phyloP scores from a whole-genome alignment of 371 early-diverging fungal genomes.

The Lichtheimia hyalospora region DNA sequence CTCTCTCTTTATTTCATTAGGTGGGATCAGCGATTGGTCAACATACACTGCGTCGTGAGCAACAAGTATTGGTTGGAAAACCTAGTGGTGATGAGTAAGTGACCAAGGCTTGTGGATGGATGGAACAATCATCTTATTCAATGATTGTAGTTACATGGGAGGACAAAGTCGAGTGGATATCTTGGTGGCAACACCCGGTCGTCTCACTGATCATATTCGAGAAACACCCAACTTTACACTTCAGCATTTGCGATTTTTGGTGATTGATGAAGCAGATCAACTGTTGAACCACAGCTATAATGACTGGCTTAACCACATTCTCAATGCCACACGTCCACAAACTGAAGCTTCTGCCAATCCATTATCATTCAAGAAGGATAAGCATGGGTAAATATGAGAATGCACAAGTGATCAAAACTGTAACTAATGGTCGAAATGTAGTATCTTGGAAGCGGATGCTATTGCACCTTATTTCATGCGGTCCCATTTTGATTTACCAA shows the following conservation, averaged over 20 bases:
- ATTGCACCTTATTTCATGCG: constrained; percentile 55
- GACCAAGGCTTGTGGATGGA: no score
- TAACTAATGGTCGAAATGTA: constrained; percentile 4
- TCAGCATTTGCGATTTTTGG: constrained; percentile 85
- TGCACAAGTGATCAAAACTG: background rate
- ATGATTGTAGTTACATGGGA: constrained; percentile 34
- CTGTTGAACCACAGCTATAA: constrained; percentile 87
- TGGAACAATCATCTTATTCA: no score
- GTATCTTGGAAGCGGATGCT: constrained; percentile 54
- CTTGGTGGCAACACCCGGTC: constrained; percentile 94
- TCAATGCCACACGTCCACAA: constrained; percentile 70
- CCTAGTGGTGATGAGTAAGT: constrained; percentile 15
- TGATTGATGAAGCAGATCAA: constrained; percentile 97
- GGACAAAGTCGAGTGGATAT: constrained; percentile 84
- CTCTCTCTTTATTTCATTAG: constrained; percentile 10
- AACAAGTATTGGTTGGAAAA: constrained; percentile 63
- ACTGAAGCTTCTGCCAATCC: background rate
- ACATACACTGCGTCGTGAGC: constrained; percentile 79
- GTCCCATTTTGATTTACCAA: constrained; percentile 43
- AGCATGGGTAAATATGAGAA: constrained; percentile 21
- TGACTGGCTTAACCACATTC: constrained; percentile 89
- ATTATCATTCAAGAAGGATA: constrained; percentile 26
- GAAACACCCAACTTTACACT: constrained; percentile 88
- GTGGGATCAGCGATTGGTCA: constrained; percentile 77
- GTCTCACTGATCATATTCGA: constrained; percentile 88